Evolutionary conservation across 2,329 filamentous ascomycete genomes (phyloP), one percentile per base, ranked within the genome.

Genomic region (Capronia americana): DNA sequence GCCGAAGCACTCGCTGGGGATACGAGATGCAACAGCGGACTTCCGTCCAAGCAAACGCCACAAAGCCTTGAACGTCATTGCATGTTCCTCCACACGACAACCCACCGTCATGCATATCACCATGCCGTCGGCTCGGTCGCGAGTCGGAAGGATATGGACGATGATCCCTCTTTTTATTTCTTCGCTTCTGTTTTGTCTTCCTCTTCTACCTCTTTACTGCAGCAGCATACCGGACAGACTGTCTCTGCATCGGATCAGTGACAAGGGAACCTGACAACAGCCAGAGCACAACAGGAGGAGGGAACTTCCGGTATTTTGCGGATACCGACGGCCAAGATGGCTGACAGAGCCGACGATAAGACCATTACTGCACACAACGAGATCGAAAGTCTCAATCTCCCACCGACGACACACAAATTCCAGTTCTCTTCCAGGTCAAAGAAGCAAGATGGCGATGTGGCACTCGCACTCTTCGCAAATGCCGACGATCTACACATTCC

Each of bases 381-480:
- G 57, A 58, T 65, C 24, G 61, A 68, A 4, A 68, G 61, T 50
- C 30, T 63, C 4, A 59, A 58, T 23, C 64, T 66, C 3, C 66
- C 66, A 12, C 58, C 66, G 1, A 64, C 64, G n/a, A 32, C 30
- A n/a, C 66, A 65, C 44, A 67, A 70, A 26, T 70, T 70, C 62
- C 61, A 63, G 56, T 70, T 70, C 53, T 70, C 69, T 4, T 56
- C 67, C 41, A 70, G 67, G 51, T 54, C 63, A 44, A 71, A 71
- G 24, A 50, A 61, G 24, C 57, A 70, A 23, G 80, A 82, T 64
- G 81, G 81, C 46, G 84, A 86, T 71, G 81, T 82, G 0, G 84
- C 85, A 2, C 79, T 84, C 75, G 78, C 79, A 2, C 76, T 86
- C 4, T 86, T 86, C 71, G 74, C 76, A 55, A 78, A 82, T 30